Base-by-base conservation (phyloP, 1,284 basidiomycete genomes). In the Cutaneotrichosporon daszewskae region DNA sequence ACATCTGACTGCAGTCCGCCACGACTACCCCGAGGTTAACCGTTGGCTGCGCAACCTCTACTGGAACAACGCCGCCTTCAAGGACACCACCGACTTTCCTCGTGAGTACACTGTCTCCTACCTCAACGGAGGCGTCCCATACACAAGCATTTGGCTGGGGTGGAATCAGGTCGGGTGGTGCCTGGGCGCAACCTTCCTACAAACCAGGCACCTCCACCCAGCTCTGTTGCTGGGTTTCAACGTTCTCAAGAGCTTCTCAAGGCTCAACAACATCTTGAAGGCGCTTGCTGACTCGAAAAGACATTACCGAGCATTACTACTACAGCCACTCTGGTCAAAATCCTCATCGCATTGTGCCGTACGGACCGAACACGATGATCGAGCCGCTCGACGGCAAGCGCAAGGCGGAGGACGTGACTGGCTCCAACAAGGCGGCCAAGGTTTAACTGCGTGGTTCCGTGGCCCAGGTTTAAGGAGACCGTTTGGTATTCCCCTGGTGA, bases 1-100 rank as follows among this genome's bases (percentile, higher is more conserved):
- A 10, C 12, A 36, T n/a, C 39, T 43, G 16, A 34, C 29, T n/a
- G 16, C 50, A 57, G 72, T 75, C 58, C 71, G 74, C 42, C 73
- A 82, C 59, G 84, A 85, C 19, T 94, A 89, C 69, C 88, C 89
- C 19, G 77, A 80, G 37, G 77, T 92, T 39, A 80, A 94, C 71
- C 68, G 72, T 23, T 91, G 90, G 90, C 66, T 88, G 72, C 84
- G 83, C 68, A 82, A 84, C 60, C 73, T 96, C 28, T 97, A 97
- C 75, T 96, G 90, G 91, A 86, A 85, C 55, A 75, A 83, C 56
- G 74, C 82, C 0, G 88, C 87, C 1, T 98, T 98, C 81, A 84
- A 84, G 69, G 79, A 82, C 26, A 85, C 84, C 17, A 94, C 89
- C 43, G 77, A 90, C 68, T 95, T 96, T 68, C 80, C 58, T 32